Base-by-base conservation (phyloP, 257 asterid genomes). In the Galeopsis tetrahit region DNA sequence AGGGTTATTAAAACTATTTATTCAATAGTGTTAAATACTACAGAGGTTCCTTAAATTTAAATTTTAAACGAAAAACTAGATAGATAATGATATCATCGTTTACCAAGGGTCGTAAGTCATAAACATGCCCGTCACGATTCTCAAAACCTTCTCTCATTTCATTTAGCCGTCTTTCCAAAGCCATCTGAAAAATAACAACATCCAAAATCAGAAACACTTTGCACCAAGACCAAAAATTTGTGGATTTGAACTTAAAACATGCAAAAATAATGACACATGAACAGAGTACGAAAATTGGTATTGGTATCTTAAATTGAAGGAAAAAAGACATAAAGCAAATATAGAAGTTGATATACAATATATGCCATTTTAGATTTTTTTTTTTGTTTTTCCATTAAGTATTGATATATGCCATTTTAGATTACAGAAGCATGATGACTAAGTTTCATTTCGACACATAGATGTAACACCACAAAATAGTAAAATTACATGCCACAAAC, bases 21-120 rank as follows among this genome's bases (percentile, higher is more conserved):
- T 56, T 56, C 63, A 21, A 28, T 28, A 38, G 10, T 13, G 13
- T 28, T 59, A 59, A 59, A 59, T 59, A 32, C 40, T 3, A 57
- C 40, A 31, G 31, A 35, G 28, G 10, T 59, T n/a, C 5, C 11
- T 35, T 35, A n/a, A 2, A 60, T 10, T 57, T 4, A 0, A 8
- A 8, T 8, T 39, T 14, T 7, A 2, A 35, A 10, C 7, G 9
- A 0, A 43, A 48, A 34, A 10, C n/a, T 40, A 53, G 10, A 31
- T 15, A 31, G 46, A 33, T 21, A 28, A 11, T 15, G 36, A 69
- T 61, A 63, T 34, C 31, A 31, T 1, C 53, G 58, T 6, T 42
- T 85, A 90, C 98, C 98, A 74, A 84, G 49, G 87, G 90, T 58
- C 99, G 82, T 70, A 91, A 80, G 80, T 83, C 93, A 79, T 94